phyloP scores from a whole-genome alignment of 805 yeast genomes.

The Metschnikowia santaceciliae region DNA sequence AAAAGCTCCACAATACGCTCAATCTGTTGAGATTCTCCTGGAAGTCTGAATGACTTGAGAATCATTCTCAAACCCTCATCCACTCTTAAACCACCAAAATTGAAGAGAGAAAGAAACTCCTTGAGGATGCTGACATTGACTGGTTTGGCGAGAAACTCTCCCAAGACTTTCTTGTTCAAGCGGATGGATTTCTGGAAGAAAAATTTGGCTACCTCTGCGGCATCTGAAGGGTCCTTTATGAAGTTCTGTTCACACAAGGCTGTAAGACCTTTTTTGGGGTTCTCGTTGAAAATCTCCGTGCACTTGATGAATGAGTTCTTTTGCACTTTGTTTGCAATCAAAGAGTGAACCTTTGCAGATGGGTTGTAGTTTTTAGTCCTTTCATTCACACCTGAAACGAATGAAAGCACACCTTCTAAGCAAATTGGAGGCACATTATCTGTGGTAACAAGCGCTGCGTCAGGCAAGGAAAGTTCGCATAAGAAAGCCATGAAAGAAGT shows the following conservation, averaged over 20 bases:
- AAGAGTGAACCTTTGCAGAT: slow-evolving; percentile 19
- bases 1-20: slow-evolving; percentile 87
- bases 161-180: slow-evolving; percentile 81
- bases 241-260: slow-evolving; percentile 63
- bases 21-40: slow-evolving; percentile 97
- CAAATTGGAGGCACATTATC: slow-evolving; percentile 91
- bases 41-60: slow-evolving; percentile 80
- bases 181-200: slow-evolving; percentile 75
- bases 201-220: slow-evolving; percentile 67
- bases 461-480: slow-evolving; percentile 78
- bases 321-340: slow-evolving; percentile 43
- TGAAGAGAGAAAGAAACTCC: slow-evolving; percentile 65
- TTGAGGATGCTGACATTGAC: slow-evolving; percentile 55
- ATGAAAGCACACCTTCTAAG: slow-evolving; percentile 77
- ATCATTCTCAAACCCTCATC: slow-evolving; percentile 89
- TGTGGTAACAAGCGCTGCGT: slow-evolving; percentile 73
- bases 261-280: slow-evolving; percentile 72
- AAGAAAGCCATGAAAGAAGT: slow-evolving; percentile 63
- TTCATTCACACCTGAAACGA: slow-evolving; percentile 59
- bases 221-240: slow-evolving; percentile 45
- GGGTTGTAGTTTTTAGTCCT: slow-evolving; percentile 33
- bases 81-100: slow-evolving; percentile 73
- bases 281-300: slow-evolving; percentile 69
- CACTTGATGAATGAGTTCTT: slow-evolving; percentile 78
- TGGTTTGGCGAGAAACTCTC: slow-evolving; percentile 81